Percentiles rank a stretch among this genome's conserved stretches.
phyloP scores from a whole-genome alignment of 192 early-diverging fungal species.

The Backusella morwellensis region DNA sequence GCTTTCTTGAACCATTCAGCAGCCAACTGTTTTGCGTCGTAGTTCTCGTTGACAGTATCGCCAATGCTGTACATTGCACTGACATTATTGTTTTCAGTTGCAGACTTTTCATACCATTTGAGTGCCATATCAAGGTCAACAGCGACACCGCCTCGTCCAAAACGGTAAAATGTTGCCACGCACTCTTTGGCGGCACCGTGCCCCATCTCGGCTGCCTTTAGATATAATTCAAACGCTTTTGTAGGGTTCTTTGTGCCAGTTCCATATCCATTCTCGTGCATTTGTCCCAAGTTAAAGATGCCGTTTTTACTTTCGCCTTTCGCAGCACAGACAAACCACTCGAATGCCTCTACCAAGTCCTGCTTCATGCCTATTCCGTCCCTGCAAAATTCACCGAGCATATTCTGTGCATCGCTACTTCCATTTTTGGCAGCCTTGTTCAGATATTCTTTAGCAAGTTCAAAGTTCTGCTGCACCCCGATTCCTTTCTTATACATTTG shows the following conservation, averaged over 20 bases:
- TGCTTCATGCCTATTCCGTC: neutral
- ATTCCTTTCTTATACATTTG: neutral
- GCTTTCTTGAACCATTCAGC: neutral
- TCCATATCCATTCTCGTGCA: neutral
- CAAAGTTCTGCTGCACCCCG: neutral
- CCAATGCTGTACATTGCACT: neutral
- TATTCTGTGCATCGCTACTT: neutral
- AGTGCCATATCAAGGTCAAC: neutral
- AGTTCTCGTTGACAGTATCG: neutral
- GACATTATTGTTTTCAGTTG: neutral
- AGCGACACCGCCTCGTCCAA: neutral
- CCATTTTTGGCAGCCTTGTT: neutral
- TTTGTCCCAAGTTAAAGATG: neutral
- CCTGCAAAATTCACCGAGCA: neutral
- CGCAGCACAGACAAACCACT: neutral
- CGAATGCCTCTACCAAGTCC: neutral
- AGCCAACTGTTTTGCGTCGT: neutral
- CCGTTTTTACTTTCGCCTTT: neutral
- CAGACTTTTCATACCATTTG: neutral
- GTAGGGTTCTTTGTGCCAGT: neutral
- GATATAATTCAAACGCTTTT: neutral
- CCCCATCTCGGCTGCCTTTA: neutral
- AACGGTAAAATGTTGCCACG: neutral
- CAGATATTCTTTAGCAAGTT: neutral
- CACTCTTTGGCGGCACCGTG: neutral